These are phyloP conservation scores for Carpinus viminea DNA, from an alignment of 306 rosid genomes.

Conservation along the genomic window DNA sequence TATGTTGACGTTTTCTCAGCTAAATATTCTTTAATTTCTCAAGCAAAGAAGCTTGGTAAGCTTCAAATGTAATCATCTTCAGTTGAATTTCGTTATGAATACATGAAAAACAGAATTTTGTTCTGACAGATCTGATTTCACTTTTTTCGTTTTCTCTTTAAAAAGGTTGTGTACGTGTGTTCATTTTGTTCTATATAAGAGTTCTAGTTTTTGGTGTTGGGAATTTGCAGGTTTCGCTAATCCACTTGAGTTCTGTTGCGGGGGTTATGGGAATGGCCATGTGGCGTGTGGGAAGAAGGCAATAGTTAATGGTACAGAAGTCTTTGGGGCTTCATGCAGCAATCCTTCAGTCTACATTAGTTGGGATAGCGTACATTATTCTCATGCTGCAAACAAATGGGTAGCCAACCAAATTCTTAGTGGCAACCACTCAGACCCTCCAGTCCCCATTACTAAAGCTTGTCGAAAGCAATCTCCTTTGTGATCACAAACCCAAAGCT, in stretches of 20 bases:
- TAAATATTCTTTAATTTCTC: conserved; percentile 29
- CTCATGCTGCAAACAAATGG: conserved; percentile 30
- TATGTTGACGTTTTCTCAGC: conserved; percentile 30
- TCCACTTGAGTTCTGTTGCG: conserved; percentile 33
- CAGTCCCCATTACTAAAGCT: conserved; percentile 1
- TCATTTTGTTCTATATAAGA: not conserved
- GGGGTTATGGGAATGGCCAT: conserved; percentile 16
- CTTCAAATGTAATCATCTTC: not conserved
- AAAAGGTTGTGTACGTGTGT: too few species aligned
- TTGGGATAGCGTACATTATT: conserved; percentile 32
- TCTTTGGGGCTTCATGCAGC: conserved; percentile 19
- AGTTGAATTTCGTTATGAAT: not conserved
- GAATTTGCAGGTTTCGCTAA: conserved; percentile 20
- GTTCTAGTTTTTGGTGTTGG: not conserved
- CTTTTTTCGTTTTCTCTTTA: too few species aligned
- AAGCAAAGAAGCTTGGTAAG: conserved; percentile 30
- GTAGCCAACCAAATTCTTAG: conserved; percentile 19
- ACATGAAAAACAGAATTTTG: not conserved
- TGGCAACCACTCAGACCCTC: conserved; percentile 26
- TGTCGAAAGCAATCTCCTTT: not conserved
- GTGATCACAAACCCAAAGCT: not conserved
- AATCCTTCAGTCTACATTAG: conserved; percentile 20
- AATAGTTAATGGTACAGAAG: conserved; percentile 18
- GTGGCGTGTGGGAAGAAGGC: conserved; percentile 28
- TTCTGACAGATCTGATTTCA: too few species aligned